phyloP scores from a whole-genome alignment of 345 rosid species.

The Sisymbrium irio region DNA sequence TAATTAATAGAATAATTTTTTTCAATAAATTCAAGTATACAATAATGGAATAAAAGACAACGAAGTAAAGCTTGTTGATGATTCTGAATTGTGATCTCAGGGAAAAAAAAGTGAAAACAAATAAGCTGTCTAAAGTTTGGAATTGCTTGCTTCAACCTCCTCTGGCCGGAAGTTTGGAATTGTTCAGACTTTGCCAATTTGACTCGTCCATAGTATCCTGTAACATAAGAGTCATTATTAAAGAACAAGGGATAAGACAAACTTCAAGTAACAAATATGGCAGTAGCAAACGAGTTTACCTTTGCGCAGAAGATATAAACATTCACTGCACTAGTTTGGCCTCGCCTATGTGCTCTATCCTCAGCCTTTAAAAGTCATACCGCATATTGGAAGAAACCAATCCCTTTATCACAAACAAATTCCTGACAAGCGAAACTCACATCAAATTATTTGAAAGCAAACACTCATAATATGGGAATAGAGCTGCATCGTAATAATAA shows the following conservation, averaged over 20 bases:
- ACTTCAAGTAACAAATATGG: slow-evolving; percentile 17
- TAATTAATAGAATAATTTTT: no score
- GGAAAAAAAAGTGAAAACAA: no score
- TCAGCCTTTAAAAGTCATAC: slow-evolving; percentile 65
- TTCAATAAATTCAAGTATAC: no score
- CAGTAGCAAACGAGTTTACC: slow-evolving; percentile 41
- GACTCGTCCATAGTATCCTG: slow-evolving; percentile 86
- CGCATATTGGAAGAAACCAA: slow-evolving; percentile 42
- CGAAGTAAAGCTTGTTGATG: no score
- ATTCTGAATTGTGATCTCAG: no score
- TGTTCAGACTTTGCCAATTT: slow-evolving; percentile 73
- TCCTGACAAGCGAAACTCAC: slow-evolving; percentile 49
- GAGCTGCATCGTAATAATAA: slow-evolving; percentile 15
- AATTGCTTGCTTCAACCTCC: slow-evolving; percentile 54
- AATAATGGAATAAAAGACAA: no score
- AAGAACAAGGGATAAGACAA: slow-evolving; percentile 11
- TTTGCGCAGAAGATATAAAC: slow-evolving; percentile 85
- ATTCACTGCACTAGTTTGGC: slow-evolving; percentile 83
- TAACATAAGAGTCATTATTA: slow-evolving; percentile 18
- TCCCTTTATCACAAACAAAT: slow-evolving; percentile 75
- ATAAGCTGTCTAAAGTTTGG: no score
- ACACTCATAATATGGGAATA: neutral
- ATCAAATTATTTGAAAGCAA: neutral
- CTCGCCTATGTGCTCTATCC: slow-evolving; percentile 93
- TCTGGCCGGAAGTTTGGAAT: slow-evolving; percentile 79